Base-by-base conservation (phyloP, 768 basidiomycete genomes). In the Pleurotus sapidus region DNA sequence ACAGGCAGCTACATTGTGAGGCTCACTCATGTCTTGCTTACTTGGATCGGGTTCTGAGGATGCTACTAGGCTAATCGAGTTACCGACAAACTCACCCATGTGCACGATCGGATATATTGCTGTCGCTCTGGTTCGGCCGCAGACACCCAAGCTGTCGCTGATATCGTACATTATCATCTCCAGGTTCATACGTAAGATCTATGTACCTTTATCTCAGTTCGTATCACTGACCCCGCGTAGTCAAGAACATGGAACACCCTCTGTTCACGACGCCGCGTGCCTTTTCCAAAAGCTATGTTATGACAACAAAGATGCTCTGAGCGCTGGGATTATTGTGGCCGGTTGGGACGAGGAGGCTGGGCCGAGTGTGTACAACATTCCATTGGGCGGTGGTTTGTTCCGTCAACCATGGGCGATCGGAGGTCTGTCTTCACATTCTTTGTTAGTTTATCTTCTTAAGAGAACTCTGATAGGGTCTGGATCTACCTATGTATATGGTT, bases 321-420 rank as follows among this genome's bases (percentile, higher is more conserved):
- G 81, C 34, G 97, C 97, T 2, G 95, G 96, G 18, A 98, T 99
- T 70, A 98, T 99, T 65, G 94, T 98, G 18, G 97, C 91, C 9
- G 97, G 97, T 0, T 99, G 96, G 95, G 97, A 99, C 73, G 88
- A 86, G 66, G 87, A 93, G 61, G 76, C 72, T 38, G 96, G 97
- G 15, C 91, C 95, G 1, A 91, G 89, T 59, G 95, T 98, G 23
- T 98, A 95, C 75, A 98, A 95, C 70, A 93, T 99, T 60, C 96
- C 97, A 14, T 80, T 99, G 12, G 97, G 97, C 20, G 97, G 97
- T 54, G 97, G 97, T 24, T 76, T 96, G 46, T 98, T 99, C 84
- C 86, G 91, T 59, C 95, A 96, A 64, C 95, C 96, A 5, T 99
- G 97, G 97, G 93, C 96, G 48, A 98, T 99, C 61, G 97, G 95